These are phyloP conservation scores for Setaria italica DNA, from an alignment of 202 grass and related monocot genomes.

Conservation along the genomic window DNA sequence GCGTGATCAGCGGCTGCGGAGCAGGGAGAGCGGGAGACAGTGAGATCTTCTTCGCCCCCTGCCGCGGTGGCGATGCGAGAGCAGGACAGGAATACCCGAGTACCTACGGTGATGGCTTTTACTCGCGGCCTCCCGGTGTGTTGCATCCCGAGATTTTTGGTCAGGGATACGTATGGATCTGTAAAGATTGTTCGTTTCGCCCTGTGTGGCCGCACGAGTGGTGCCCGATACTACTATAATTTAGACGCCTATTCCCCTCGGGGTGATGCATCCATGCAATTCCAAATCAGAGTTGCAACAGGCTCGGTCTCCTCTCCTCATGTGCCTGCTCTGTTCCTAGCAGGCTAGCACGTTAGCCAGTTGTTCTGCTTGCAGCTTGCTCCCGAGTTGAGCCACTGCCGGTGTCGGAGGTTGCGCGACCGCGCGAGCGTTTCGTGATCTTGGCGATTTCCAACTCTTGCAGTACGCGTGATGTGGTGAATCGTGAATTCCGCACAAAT, in stretches of 20 bases:
- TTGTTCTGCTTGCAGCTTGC: neutral
- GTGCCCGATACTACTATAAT: slow-evolving; percentile 38
- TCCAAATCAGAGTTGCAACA: neutral
- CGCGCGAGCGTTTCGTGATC: neutral
- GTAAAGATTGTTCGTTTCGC: slow-evolving; percentile 17
- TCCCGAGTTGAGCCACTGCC: neutral
- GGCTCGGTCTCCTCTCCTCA: neutral
- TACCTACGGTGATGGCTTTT: slow-evolving; percentile 20
- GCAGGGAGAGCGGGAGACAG: slow-evolving; percentile 1
- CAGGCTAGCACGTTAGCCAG: neutral
- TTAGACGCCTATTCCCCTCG: neutral
- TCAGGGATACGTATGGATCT: slow-evolving; percentile 37
- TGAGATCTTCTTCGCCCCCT: neutral
- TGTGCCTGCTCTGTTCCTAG: neutral
- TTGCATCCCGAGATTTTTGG: slow-evolving; percentile 45
- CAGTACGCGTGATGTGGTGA: neutral
- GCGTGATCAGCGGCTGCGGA: slow-evolving; percentile 26
- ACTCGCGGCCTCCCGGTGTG: slow-evolving; percentile 18
- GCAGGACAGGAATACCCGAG: slow-evolving; percentile 24
- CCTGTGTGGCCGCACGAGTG: slow-evolving; percentile 18
- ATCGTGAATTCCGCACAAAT: neutral
- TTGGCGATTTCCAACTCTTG: neutral
- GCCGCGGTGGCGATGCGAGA: slow-evolving; percentile 10
- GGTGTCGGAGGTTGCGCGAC: slow-evolving; percentile 19
- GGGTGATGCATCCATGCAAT: neutral